These are phyloP conservation scores for Lachnellula hyalina DNA, from an alignment of 2,329 filamentous ascomycete genomes.

Conservation along the genomic window DNA sequence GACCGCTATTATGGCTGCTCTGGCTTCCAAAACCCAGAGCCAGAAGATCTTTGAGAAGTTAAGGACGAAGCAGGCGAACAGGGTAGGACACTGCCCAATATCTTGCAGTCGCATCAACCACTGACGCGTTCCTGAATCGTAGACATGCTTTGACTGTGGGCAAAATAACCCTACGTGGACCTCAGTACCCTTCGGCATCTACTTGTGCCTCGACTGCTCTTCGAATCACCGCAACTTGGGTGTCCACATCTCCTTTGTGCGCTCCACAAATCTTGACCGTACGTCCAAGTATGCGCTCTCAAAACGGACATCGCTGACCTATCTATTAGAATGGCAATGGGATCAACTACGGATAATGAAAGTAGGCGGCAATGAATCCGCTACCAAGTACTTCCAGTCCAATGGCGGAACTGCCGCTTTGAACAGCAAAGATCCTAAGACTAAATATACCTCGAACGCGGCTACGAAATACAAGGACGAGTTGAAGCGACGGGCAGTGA, in stretches of 20 bases:
- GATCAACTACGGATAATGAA: conserved; percentile 97
- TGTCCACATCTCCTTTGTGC: conserved; percentile 98
- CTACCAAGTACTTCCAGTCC: conserved; percentile 96
- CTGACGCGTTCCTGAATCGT: conserved; percentile 15
- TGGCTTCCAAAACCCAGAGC: conserved; percentile 89
- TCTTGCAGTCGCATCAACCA: conserved; percentile 13
- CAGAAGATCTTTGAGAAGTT: conserved; percentile 97
- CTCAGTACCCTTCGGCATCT: conserved; percentile 94
- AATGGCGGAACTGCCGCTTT: conserved; percentile 92
- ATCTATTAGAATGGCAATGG: conserved; percentile 84
- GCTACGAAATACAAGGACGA: conserved; percentile 98
- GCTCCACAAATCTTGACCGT: conserved; percentile 98
- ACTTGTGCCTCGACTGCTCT: conserved; percentile 96
- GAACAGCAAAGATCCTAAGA: conserved; percentile 93
- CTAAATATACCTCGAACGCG: conserved; percentile 91
- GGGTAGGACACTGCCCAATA: conserved; percentile 50
- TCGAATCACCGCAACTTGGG: conserved; percentile 95
- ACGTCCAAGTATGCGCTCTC: conserved; percentile 40
- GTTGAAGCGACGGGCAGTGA: conserved; percentile 75
- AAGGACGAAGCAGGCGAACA: conserved; percentile 91
- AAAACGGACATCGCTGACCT: conserved; percentile 19
- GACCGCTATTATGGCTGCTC: conserved; percentile 48
- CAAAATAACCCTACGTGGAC: conserved; percentile 99
- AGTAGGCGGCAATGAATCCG: conserved; percentile 95
- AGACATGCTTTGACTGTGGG: conserved; percentile 98